Base-by-base conservation (phyloP, 257 asterid genomes). In the Solanum sparsipilum region DNA sequence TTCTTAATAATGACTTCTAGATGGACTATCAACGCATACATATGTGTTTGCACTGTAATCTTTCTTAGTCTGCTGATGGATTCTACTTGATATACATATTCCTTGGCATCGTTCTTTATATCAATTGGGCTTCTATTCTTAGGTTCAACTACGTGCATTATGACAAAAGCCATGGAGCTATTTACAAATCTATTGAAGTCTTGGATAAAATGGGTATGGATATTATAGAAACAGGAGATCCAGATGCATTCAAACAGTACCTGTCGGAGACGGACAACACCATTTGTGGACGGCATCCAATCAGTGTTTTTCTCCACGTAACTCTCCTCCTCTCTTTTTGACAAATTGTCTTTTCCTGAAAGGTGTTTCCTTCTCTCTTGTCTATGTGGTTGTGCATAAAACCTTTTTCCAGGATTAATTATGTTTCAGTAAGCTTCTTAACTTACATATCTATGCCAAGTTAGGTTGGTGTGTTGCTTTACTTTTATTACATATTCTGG, bases 231-330 rank as follows among this genome's bases (percentile, higher is more conserved):
- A 92, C 95, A 4, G 99, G 99, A 86, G 98, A 95, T 58, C 96
- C 99, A 65, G 97, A 94, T 87, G 93, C 96, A 68, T 97, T 97
- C 86, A 95, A 97, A 92, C 91, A 93, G 88, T 97, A 97, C 89
- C 94, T 97, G 83, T 83, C 76, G 89, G 97, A 97, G 92, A 97
- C 99, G 5, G 96, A 95, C 89, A 97, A 97, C 90, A 97, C 99
- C 67, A 97, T 97, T 34, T 97, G 99, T 88, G 99, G 99, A 35
- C 97, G 99, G 4, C 98, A 97, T 88, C 99, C 99, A 36, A 97
- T 97, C 78, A 93, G 98, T 74, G 99, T 97, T 85, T 96, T 97
- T 87, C 98, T 97, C 89, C 99, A 97, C 87, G 99, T 96, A 94
- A 93, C 29, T 71, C 91, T 93, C 90, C 18, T 70, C 88, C 75